These are phyloP conservation scores for Didymella keratinophila DNA, from an alignment of 2,329 filamentous ascomycete species.

Conservation along the genomic window DNA sequence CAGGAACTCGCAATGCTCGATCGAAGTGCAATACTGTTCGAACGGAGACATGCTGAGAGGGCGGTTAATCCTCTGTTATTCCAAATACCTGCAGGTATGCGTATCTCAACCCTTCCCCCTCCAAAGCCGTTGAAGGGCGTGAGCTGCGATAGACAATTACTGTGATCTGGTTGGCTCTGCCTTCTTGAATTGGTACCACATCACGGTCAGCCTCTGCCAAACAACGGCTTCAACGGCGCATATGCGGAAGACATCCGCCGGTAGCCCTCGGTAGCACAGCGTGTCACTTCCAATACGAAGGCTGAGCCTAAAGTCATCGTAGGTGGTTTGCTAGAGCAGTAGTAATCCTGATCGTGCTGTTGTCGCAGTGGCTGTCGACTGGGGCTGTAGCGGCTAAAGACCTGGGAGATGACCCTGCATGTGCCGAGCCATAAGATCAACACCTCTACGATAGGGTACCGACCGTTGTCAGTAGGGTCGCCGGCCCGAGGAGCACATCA, in stretches of 20 bases:
- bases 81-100: not conserved
- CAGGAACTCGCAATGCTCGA: not conserved
- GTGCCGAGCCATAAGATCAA: constrained; percentile 37
- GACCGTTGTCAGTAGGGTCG: constrained; percentile 20
- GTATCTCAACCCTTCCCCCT: not conserved
- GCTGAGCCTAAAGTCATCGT: constrained; percentile 26
- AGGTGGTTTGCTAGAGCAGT: constrained; percentile 6
- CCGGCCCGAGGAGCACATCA: constrained; percentile 21
- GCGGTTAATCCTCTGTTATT: not conserved
- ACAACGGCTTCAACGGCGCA: constrained; percentile 35
- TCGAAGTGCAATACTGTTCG: not conserved
- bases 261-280: constrained; percentile 27
- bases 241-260: constrained; percentile 32
- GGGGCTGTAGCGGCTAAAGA: constrained; percentile 40
- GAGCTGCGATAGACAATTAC: not conserved
- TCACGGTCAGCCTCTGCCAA: constrained; percentile 33
- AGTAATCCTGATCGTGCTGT: constrained; percentile 10
- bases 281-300: constrained; percentile 24
- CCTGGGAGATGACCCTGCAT: constrained; percentile 34
- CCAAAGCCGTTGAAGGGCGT: not conserved
- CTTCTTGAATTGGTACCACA: constrained; percentile 12
- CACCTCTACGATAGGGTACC: constrained; percentile 18
- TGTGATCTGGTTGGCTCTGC: not conserved
- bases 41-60: not conserved
- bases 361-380: constrained; percentile 26